Conservation (phyloP, 208 protist species). For the Endotrypanum monterogeii region DNA sequence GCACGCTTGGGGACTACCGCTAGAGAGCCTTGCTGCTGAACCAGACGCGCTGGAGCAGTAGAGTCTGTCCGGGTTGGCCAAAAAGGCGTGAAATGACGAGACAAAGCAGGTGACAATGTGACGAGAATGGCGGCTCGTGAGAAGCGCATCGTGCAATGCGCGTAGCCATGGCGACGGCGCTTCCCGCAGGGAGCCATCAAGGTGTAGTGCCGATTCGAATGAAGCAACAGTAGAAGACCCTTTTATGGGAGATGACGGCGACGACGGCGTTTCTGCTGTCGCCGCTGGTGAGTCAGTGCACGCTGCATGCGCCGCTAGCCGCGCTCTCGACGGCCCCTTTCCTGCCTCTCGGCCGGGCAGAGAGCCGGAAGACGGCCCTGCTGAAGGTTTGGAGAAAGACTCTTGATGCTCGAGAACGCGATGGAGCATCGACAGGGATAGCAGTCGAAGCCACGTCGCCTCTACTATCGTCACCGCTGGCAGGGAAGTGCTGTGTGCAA, state of each 20-base stretch:
- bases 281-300: background rate
- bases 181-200: constrained; percentile 11
- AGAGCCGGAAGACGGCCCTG: background rate
- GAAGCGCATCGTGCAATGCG: constrained; percentile 6
- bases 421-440: constrained; percentile 3
- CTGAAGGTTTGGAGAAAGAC: background rate
- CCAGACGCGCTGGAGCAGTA: background rate
- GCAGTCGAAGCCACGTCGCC: constrained; percentile 28
- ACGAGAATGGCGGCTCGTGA: constrained; percentile 5
- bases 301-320: background rate
- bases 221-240: background rate
- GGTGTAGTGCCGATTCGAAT: background rate
- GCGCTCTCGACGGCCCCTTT: background rate
- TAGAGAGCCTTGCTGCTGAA: background rate
- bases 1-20: background rate
- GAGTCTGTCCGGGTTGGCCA: background rate
- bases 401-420: background rate
- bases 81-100: background rate
- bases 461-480: constrained; percentile 21
- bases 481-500: background rate
- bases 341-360: background rate
- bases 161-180: constrained; percentile 12
- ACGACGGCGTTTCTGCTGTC: background rate
- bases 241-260: background rate
- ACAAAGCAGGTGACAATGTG: background rate